These are phyloP conservation scores for Crucibulum laeve DNA, from an alignment of 768 basidiomycete genomes.

Conservation along the genomic window DNA sequence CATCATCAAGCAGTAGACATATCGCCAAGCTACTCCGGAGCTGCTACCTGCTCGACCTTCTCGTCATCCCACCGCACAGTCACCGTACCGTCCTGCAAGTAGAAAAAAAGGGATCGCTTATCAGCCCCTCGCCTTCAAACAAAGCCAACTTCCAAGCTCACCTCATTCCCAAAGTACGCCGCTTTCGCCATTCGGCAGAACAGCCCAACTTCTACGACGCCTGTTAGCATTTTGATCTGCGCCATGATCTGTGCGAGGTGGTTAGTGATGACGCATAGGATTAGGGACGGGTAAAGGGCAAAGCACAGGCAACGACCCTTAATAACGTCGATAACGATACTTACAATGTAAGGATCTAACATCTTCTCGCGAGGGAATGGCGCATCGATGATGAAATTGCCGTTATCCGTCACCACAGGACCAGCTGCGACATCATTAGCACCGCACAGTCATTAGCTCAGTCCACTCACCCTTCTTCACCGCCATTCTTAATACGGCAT, in stretches of 20 bases:
- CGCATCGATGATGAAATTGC: slow-evolving; percentile 97
- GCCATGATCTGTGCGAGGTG: slow-evolving; percentile 56
- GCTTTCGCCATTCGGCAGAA: slow-evolving; percentile 91
- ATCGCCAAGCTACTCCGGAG: not conserved
- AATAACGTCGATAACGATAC: slow-evolving; percentile 7
- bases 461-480: slow-evolving; percentile 55
- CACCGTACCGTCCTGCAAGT: slow-evolving; percentile 76
- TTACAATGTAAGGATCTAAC: slow-evolving; percentile 59
- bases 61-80: slow-evolving; percentile 58
- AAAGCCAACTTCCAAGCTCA: slow-evolving; percentile 19
- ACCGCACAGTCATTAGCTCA: no score
- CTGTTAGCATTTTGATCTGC: slow-evolving; percentile 90
- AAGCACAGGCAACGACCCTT: not conserved
- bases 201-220: slow-evolving; percentile 98
- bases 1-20: not conserved
- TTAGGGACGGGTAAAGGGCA: not conserved
- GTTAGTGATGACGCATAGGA: no score
- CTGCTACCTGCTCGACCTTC: slow-evolving; percentile 10
- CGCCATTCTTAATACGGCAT: slow-evolving; percentile 88
- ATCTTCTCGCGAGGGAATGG: slow-evolving; percentile 74
- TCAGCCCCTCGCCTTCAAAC: slow-evolving; percentile 1
- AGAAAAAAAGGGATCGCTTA: slow-evolving; percentile 1
- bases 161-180: slow-evolving; percentile 94
- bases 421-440: no score
- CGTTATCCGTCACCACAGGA: slow-evolving; percentile 95